Conservation (phyloP, 768 basidiomycete genomes). For the Leccinum incarnatum region DNA sequence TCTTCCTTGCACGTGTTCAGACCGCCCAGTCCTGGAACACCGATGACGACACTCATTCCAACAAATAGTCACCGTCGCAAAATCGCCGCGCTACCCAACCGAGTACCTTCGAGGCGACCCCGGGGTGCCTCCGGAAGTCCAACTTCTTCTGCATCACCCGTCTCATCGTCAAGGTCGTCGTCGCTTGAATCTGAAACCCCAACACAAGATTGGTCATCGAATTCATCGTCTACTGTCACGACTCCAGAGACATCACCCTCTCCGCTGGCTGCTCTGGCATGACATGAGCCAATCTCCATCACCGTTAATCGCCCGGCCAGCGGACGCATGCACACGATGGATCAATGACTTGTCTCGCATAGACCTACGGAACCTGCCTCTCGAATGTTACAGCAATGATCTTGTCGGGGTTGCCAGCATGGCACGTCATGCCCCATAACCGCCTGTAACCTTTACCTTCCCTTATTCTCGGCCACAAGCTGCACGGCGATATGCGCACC, state of each 20-base stretch:
- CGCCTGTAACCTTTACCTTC: not conserved
- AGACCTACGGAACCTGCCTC: not conserved
- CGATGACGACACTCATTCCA: constrained; percentile 16
- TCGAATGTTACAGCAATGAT: not conserved
- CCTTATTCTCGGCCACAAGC: not conserved
- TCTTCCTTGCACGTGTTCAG: constrained; percentile 17
- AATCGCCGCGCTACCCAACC: constrained; percentile 25
- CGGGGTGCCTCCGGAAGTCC: not conserved
- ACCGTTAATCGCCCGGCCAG: not conserved
- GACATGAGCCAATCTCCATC: not conserved
- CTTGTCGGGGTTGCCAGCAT: not conserved
- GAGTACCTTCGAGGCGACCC: constrained; percentile 16
- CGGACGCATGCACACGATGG: not conserved
- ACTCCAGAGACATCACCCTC: not conserved
- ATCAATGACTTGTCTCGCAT: not conserved
- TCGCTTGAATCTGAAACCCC: not conserved
- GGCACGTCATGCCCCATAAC: not conserved
- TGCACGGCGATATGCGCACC: not conserved
- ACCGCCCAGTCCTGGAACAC: constrained; percentile 16
- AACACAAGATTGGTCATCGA: not conserved
- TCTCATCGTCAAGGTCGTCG: not conserved
- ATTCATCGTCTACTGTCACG: not conserved
- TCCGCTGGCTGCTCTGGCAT: not conserved
- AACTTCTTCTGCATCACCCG: not conserved
- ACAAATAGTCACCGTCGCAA: constrained; percentile 9